Conservation (phyloP, 306 rosid genomes). For the Corylus americana region DNA sequence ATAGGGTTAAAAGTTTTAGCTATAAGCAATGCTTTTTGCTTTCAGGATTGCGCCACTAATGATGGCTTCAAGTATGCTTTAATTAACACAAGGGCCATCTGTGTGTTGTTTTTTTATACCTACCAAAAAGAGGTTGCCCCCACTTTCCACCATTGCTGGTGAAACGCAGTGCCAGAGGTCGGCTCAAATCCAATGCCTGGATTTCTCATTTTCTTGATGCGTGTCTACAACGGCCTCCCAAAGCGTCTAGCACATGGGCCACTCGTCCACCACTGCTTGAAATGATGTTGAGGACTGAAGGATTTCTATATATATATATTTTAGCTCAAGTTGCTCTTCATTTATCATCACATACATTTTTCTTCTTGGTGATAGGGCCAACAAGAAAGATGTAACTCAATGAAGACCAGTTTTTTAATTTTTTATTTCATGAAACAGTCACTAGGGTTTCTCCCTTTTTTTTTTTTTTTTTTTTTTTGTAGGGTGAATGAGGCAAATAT, state of each 20-base stretch:
- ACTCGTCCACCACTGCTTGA: not conserved
- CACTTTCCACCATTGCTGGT: conserved; percentile 16
- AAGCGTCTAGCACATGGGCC: conserved; percentile 5
- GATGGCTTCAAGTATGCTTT: conserved; percentile 30
- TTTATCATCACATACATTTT: not conserved
- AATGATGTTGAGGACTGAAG: not conserved
- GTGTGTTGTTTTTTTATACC: conserved; percentile 23
- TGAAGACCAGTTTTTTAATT: not conserved
- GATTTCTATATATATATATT: not conserved
- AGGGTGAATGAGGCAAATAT: not conserved
- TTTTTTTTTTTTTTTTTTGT: not conserved
- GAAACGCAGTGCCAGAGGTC: not conserved
- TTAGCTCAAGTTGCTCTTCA: not conserved
- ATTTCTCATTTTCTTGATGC: not conserved
- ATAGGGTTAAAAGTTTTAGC: conserved; percentile 11
- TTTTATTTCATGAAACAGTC: not conserved
- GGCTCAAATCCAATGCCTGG: not conserved
- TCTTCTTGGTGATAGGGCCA: not conserved
- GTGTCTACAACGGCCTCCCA: not conserved
- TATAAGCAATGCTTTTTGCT: not conserved
- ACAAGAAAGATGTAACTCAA: not conserved
- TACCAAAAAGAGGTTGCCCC: conserved; percentile 11
- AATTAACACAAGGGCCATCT: conserved; percentile 22
- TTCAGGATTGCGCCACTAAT: conserved; percentile 24
- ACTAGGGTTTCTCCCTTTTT: not conserved